A percentile compares a stretch with the other conserved stretches of the same genome.
Conservation (phyloP, 257 asterid species). For the Scutellaria minor region DNA sequence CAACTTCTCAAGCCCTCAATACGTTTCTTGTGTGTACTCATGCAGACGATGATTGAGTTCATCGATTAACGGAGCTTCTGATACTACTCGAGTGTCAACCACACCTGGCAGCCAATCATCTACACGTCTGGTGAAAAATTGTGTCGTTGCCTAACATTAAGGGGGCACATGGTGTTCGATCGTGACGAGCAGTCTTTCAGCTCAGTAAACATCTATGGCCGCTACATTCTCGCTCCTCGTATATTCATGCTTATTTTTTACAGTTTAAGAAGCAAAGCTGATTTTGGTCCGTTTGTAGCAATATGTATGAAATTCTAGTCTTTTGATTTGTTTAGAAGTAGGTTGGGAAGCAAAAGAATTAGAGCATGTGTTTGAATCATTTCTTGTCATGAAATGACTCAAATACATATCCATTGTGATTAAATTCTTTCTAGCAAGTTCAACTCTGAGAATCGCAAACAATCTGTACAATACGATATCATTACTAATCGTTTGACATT, state of each 20-base stretch:
- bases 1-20: not conserved
- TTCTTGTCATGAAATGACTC: conserved; percentile 4
- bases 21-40: conserved; percentile 4
- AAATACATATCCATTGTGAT: not conserved
- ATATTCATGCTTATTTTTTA: conserved; percentile 27
- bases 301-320: conserved; percentile 30
- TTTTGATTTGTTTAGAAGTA: conserved; percentile 17
- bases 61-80: conserved; percentile 10
- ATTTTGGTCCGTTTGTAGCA: conserved; percentile 29
- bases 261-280: conserved; percentile 33
- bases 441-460: no score
- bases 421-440: not conserved
- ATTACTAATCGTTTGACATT: no score
- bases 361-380: conserved; percentile 29
- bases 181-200: conserved; percentile 1
- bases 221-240: not conserved
- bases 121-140: conserved; percentile 13
- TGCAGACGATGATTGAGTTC: conserved; percentile 51
- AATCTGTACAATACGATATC: no score
- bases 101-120: conserved; percentile 23
- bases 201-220: conserved; percentile 24
- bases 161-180: not conserved
- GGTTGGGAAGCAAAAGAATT: conserved; percentile 34
- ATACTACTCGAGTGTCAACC: conserved; percentile 1
- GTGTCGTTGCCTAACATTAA: conserved; percentile 21